Evolutionary conservation across 208 protist genomes (phyloP).

Genomic region (Naegleria lovaniensis): DNA sequence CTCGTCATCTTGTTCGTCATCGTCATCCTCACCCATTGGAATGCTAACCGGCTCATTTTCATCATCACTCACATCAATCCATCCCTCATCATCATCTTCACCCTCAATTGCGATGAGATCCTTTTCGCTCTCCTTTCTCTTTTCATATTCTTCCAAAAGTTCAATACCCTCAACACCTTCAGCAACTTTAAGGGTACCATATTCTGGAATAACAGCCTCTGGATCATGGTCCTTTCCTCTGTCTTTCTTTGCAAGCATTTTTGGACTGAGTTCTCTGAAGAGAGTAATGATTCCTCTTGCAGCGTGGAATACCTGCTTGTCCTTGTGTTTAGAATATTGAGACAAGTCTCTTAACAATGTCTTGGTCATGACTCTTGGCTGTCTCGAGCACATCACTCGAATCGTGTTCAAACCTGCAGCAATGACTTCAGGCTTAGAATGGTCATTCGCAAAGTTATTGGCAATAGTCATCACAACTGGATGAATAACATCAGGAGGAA

Average conservation of each 20-base stretch:
- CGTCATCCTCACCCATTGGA: neutral
- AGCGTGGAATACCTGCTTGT: slow-evolving; percentile 91
- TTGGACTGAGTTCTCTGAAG: slow-evolving; percentile 84
- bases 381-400: slow-evolving; percentile 84
- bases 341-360: slow-evolving; percentile 83
- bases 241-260: slow-evolving; percentile 84
- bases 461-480: slow-evolving; percentile 83
- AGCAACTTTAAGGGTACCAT: neutral
- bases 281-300: slow-evolving; percentile 84
- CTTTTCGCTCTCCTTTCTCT: neutral
- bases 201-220: neutral
- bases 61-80: neutral
- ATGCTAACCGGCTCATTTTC: neutral
- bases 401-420: slow-evolving; percentile 92
- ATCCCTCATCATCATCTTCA: neutral
- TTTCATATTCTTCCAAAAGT: neutral
- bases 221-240: slow-evolving; percentile 47
- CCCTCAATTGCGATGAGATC: neutral
- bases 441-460: slow-evolving; percentile 91
- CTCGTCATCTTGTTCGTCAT: neutral
- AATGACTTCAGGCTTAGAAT: slow-evolving; percentile 78
- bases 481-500: slow-evolving; percentile 82
- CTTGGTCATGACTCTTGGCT: slow-evolving; percentile 84
- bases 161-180: slow-evolving; percentile 14
- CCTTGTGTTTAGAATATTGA: slow-evolving; percentile 79